A percentile compares a stretch with the other conserved stretches of the same genome.
Conservation (phyloP, 805 yeast species). For the Ogataea methanolica region DNA sequence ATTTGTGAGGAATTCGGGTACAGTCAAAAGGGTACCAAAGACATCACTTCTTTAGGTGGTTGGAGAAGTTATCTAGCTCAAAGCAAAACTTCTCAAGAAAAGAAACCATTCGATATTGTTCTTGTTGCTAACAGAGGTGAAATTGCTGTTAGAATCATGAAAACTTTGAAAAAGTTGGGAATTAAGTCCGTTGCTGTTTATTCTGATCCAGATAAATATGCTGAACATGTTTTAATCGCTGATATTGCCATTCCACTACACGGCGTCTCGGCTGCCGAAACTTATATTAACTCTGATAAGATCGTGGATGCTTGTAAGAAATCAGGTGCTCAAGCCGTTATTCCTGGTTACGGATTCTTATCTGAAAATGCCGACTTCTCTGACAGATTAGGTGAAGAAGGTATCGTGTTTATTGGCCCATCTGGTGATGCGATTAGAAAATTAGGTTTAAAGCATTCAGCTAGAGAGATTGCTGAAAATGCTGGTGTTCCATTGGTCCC, state of each 20-base stretch:
- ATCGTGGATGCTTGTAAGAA: constrained; percentile 80
- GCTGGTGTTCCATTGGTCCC: constrained; percentile 98
- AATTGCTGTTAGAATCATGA: constrained; percentile 91
- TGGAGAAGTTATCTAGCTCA: constrained; percentile 63
- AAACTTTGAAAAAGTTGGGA: constrained; percentile 74
- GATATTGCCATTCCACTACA: constrained; percentile 76
- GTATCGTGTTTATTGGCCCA: constrained; percentile 94
- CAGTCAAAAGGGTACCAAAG: constrained; percentile 61
- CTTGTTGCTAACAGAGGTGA: constrained; percentile 97
- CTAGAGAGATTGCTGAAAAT: constrained; percentile 83
- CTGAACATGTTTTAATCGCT: constrained; percentile 80
- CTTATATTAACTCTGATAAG: constrained; percentile 82
- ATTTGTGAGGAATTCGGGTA: constrained; percentile 93
- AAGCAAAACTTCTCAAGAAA: constrained; percentile 23
- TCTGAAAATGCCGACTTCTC: constrained; percentile 97
- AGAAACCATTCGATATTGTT: constrained; percentile 74
- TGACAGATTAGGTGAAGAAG: constrained; percentile 77
- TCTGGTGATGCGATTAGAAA: constrained; percentile 88
- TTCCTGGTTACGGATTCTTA: constrained; percentile 96
- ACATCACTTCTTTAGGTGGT: constrained; percentile 84
- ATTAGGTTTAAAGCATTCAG: constrained; percentile 93
- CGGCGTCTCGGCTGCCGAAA: constrained; percentile 85
- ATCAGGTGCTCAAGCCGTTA: constrained; percentile 87
- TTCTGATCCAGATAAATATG: constrained; percentile 84
- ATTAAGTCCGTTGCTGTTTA: constrained; percentile 83